These are phyloP conservation scores for Rubia tinctorum DNA, from an alignment of 305 asterid genomes.

Conservation along the genomic window DNA sequence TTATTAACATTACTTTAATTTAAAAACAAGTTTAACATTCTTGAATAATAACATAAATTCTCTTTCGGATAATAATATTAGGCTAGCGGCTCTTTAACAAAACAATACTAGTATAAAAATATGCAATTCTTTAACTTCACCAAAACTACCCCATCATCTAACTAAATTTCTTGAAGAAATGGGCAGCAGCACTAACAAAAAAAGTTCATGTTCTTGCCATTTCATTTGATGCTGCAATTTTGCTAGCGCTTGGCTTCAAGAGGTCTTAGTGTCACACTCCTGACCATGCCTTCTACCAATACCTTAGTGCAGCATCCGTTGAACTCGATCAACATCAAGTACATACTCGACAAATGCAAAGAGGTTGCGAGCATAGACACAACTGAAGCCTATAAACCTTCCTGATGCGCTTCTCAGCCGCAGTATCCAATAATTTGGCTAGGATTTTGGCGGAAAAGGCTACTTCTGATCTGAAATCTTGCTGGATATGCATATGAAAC, in stretches of 20 bases:
- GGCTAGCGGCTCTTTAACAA: not conserved
- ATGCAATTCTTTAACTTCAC: not conserved
- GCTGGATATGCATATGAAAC: no score
- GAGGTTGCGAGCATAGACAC: conserved; percentile 6
- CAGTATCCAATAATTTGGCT: conserved; percentile 12
- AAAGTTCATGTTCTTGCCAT: conserved; percentile 29
- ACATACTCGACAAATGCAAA: conserved; percentile 7
- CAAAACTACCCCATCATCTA: not conserved
- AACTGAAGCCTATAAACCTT: not conserved
- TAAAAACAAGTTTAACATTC: no score
- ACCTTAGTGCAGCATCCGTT: not conserved
- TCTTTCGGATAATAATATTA: no score
- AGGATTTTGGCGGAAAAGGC: conserved; percentile 19
- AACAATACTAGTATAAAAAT: no score
- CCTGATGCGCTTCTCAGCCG: conserved; percentile 4
- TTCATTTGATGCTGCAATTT: conserved; percentile 31
- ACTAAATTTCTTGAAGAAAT: not conserved
- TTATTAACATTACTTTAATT: no score
- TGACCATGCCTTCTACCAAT: conserved; percentile 10
- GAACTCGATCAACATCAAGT: conserved; percentile 14
- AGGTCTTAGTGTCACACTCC: conserved; percentile 25
- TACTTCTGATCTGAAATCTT: no score
- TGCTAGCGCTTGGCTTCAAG: conserved; percentile 31
- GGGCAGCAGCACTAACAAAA: not conserved
- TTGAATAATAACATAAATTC: no score